Base-by-base conservation (phyloP, 2,329 filamentous ascomycete genomes). In the Pseudogymnoascus sp. region DNA sequence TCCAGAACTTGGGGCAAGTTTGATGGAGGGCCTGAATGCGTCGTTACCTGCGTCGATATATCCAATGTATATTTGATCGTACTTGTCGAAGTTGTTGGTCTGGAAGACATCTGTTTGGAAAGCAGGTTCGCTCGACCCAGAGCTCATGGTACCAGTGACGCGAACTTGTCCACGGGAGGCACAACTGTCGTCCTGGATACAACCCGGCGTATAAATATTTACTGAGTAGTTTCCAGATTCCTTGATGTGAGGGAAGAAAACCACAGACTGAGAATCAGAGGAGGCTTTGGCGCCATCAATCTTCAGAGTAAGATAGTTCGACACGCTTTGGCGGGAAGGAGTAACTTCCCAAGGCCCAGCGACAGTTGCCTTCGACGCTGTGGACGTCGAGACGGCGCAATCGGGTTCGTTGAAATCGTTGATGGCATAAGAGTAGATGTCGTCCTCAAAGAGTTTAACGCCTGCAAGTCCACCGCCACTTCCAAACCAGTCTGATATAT, bases 41-140 rank as follows among this genome's bases (percentile, higher is more conserved):
- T 77, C 78, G 8, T 83, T 87, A 60, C 82, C 85, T 60, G 86
- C 86, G 70, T 97, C 91, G 60, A 99, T 85, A 66, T 85, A 85
- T 53, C 92, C 94, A 66, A 87, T 88, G 75, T 91, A 96, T 62
- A 99, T 86, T 67, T 90, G 86, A 71, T 99, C 94, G 70, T 96
- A 97, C 74, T 99, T 99, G 78, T 97, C 93, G 72, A 87, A 95
- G 71, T 95, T 83, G 75, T 99, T 99, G 15, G 92, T 96, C 74
- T 99, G 94, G 71, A 83, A 95, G 6, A 97, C 76, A 0, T 82
- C 80, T 0, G 80, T 83, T 28, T 83, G 80, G 62, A 86, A 79
- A 4, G 82, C 77, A 36, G 73, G 71, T 58, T 65, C 64, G 67
- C 74, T 70, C 61, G 75, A 69, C 70, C 79, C 69, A 66, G 77